Conservation (phyloP, 768 basidiomycete genomes). For the Paxillus involutus region DNA sequence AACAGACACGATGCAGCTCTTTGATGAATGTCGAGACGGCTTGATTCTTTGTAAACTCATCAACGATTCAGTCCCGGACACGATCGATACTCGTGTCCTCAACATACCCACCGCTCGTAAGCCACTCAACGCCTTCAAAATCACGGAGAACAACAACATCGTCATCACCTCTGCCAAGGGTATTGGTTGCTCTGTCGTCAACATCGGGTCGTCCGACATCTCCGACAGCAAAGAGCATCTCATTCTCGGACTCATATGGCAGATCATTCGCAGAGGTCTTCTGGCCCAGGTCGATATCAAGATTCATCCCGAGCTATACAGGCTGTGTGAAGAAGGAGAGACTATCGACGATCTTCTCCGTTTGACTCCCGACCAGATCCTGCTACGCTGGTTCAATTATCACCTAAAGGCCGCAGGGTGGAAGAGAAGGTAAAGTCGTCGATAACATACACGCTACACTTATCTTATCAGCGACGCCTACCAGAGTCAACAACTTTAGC, state of each 20-base stretch:
- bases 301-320: slow-evolving; percentile 94
- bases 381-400: slow-evolving; percentile 99
- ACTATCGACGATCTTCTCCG: slow-evolving; percentile 93
- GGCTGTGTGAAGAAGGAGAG: slow-evolving; percentile 95
- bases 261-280: slow-evolving; percentile 92
- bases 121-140: slow-evolving; percentile 96
- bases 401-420: slow-evolving; percentile 95
- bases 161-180: slow-evolving; percentile 98
- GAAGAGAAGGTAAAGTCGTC: slow-evolving; percentile 63
- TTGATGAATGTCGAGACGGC: slow-evolving; percentile 95
- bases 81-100: slow-evolving; percentile 96
- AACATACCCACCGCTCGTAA: slow-evolving; percentile 84
- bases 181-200: slow-evolving; percentile 98
- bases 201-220: slow-evolving; percentile 93
- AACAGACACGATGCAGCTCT: slow-evolving; percentile 96
- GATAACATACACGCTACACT: neutral
- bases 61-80: slow-evolving; percentile 99
- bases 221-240: slow-evolving; percentile 94
- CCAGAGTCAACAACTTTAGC: slow-evolving; percentile 94
- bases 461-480: neutral
- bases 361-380: slow-evolving; percentile 94
- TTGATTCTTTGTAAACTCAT: slow-evolving; percentile 97
- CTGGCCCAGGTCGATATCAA: slow-evolving; percentile 97
- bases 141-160: slow-evolving; percentile 99
- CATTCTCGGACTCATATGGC: slow-evolving; percentile 98